These are phyloP conservation scores for Quercus glauca DNA, from an alignment of 306 rosid genomes.

Conservation along the genomic window DNA sequence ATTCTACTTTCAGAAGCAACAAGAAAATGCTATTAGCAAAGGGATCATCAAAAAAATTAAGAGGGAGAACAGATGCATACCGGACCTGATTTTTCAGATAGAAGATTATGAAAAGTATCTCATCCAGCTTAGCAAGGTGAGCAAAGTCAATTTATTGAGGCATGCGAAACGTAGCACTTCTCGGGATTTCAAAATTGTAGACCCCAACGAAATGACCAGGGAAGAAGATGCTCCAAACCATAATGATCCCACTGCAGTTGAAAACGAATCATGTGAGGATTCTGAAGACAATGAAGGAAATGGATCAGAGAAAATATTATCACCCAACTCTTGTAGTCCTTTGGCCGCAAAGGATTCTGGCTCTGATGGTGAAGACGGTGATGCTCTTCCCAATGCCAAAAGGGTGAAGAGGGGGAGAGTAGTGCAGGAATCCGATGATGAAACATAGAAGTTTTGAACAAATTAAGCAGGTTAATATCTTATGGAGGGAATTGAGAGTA, in stretches of 20 bases:
- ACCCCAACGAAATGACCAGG: neutral
- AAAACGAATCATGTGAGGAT: constrained; percentile 18
- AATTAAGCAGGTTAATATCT: neutral
- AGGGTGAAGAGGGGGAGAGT: constrained; percentile 26
- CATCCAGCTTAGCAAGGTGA: constrained; percentile 41
- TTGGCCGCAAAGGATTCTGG: constrained; percentile 26
- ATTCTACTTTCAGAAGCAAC: constrained; percentile 28
- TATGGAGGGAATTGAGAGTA: neutral
- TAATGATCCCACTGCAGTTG: constrained; percentile 11
- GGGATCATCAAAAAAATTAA: constrained; percentile 35
- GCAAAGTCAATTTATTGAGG: constrained; percentile 39
- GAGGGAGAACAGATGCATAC: constrained; percentile 43
- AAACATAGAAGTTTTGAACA: constrained; percentile 3
- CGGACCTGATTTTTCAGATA: constrained; percentile 40
- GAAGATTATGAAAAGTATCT: constrained; percentile 46
- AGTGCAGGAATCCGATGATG: constrained; percentile 38
- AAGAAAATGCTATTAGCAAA: constrained; percentile 20
- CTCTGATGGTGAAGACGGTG: constrained; percentile 22
- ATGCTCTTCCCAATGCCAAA: constrained; percentile 28
- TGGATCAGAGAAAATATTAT: constrained; percentile 19
- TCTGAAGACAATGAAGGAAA: constrained; percentile 19
- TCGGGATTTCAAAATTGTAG: constrained; percentile 34
- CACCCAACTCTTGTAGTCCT: constrained; percentile 22
- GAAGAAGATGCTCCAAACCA: constrained; percentile 24
- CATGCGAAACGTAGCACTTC: constrained; percentile 45